Evolutionary conservation across 2,329 filamentous ascomycete genomes (phyloP).

Genomic region (Claviceps fusiformis): DNA sequence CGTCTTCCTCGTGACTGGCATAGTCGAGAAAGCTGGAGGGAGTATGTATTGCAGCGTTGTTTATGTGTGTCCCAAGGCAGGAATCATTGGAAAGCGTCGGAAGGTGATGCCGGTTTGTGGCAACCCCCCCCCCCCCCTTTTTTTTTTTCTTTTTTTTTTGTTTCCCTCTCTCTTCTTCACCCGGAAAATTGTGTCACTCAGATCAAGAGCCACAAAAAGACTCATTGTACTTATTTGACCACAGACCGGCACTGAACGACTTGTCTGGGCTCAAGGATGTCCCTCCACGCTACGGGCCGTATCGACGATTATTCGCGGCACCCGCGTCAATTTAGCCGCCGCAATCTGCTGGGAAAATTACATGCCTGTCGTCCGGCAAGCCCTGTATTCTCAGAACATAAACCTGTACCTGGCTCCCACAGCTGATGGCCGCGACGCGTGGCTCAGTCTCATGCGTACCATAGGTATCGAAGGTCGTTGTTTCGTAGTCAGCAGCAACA

Average conservation of each 20-base stretch:
- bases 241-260: conserved; percentile 62
- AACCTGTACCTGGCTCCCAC: conserved; percentile 87
- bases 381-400: conserved; percentile 78
- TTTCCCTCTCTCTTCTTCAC: too few relatives aligned
- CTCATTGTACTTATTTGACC: background rate
- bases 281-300: conserved; percentile 68
- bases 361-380: conserved; percentile 78
- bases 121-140: background rate
- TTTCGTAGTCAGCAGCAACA: conserved; percentile 77
- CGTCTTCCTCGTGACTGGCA: conserved; percentile 67
- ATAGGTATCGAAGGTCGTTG: conserved; percentile 69
- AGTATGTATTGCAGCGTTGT: conserved; percentile 73
- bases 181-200: background rate
- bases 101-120: conserved; percentile 74
- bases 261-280: conserved; percentile 81
- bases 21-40: conserved; percentile 69
- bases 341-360: conserved; percentile 97
- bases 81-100: conserved; percentile 69
- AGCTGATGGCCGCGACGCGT: conserved; percentile 71
- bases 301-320: conserved; percentile 63
- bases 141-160: too few relatives aligned
- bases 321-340: conserved; percentile 65
- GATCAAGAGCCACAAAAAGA: background rate
- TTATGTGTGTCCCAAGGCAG: conserved; percentile 64
- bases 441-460: conserved; percentile 71